phyloP scores from a whole-genome alignment of 108 stramenopile genomes.

The Cylindrotheca closterium region DNA sequence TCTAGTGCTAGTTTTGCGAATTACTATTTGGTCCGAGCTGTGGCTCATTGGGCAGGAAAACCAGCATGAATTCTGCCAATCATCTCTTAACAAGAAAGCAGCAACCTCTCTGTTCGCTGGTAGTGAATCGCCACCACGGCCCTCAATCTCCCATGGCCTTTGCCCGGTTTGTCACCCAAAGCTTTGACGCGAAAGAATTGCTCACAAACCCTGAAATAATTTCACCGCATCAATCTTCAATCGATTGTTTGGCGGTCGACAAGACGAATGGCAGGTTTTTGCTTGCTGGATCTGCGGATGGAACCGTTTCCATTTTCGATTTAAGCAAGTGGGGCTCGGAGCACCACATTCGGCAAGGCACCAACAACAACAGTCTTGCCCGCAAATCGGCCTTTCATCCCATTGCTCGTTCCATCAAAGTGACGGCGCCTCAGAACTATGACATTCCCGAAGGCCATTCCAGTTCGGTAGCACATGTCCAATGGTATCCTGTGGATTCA shows the following conservation, averaged over 20 bases:
- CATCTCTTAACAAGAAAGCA: too few species aligned
- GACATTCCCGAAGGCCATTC: slow-evolving; percentile 53
- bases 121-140: slow-evolving; percentile 12
- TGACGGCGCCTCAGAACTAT: slow-evolving; percentile 6
- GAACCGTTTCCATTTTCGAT: slow-evolving; percentile 67
- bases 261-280: slow-evolving; percentile 47
- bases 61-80: too few species aligned
- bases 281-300: slow-evolving; percentile 62
- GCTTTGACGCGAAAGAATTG: slow-evolving; percentile 21
- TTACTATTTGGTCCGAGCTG: too few species aligned
- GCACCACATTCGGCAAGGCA: slow-evolving; percentile 7
- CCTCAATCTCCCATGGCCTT: slow-evolving; percentile 8
- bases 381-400: slow-evolving; percentile 19
- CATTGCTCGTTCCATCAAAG: slow-evolving; percentile 51
- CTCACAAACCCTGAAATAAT: slow-evolving; percentile 27
- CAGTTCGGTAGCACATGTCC: slow-evolving; percentile 42
- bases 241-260: slow-evolving; percentile 28
- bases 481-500: slow-evolving; percentile 78
- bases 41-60: too few species aligned
- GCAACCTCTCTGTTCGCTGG: slow-evolving; percentile 6
- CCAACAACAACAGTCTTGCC: neutral
- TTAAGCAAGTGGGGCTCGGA: slow-evolving; percentile 58
- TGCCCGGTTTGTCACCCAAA: slow-evolving; percentile 7
- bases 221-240: slow-evolving; percentile 22
- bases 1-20: too few species aligned